Base-by-base conservation (phyloP, 768 basidiomycete species). In the Jaapia argillacea region DNA sequence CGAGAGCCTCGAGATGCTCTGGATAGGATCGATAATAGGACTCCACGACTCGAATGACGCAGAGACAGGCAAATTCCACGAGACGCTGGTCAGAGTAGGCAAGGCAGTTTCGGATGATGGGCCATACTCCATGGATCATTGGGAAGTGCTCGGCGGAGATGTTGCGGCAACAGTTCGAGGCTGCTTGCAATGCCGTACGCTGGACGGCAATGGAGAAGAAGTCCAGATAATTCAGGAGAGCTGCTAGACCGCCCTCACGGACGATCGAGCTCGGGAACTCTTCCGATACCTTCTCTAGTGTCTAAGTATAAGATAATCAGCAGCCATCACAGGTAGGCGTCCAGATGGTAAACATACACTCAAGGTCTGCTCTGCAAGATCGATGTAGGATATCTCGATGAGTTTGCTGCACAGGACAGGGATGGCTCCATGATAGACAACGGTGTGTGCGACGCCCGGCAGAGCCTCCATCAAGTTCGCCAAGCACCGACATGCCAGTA, bases 381-480 rank as follows among this genome's bases (percentile, higher is more conserved):
- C 96, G 52, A 99, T 98, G 58, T 93, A 96, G 20, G 89, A 88
- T 45, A 99, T 99, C 64, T 96, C 90, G 59, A 90, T 80, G 48
- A 99, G 67, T 62, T 99, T 98, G 75, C 86, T 86, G 75, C 94
- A 98, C 38, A 99, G 74, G 24, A 94, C 91, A 14, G 92, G 92
- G 45, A 99, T 93, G 14, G 94, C 96, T n/a, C 94, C 94, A 55
- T 94, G 88, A 60, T 96, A 89, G 28, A 98, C 94, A 53, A 99
- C 83, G 36, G 90, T 92, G 57, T 97, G 92, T n/a, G 91, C 90
- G 33, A 91, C 85, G 21, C 93, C 92, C 14, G 96, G 96, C 18
- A 98, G 72, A n/a, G 92, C 94, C 62, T 98, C 96, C 90, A 98
- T 93, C 44, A 99, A 72, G 60, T 99, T 98, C 39, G 93, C 94